Conservation (phyloP, 768 basidiomycete genomes). For the Crepidotus variabilis region DNA sequence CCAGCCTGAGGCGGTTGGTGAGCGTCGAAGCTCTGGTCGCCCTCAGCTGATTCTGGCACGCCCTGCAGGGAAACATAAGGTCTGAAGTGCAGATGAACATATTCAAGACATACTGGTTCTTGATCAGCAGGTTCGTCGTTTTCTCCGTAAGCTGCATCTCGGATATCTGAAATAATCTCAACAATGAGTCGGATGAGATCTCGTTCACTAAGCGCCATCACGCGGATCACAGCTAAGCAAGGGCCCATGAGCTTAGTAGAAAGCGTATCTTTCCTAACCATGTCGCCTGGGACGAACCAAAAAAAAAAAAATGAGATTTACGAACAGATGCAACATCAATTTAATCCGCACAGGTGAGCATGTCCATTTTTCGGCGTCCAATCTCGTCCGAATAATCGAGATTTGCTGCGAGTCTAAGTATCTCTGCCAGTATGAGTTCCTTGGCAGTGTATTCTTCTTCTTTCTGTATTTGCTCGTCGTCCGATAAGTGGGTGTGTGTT, state of each 20-base stretch:
- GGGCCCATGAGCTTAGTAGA: conserved; percentile 66
- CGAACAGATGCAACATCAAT: background rate
- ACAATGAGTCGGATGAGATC: conserved; percentile 88
- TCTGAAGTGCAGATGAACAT: background rate
- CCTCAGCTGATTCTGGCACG: background rate
- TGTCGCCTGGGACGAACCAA: conserved; percentile 51
- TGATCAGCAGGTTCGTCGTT: conserved; percentile 28
- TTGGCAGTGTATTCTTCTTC: conserved; percentile 48
- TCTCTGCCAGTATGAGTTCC: conserved; percentile 75
- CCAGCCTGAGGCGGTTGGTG: conserved; percentile 22
- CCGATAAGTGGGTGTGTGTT: conserved; percentile 19
- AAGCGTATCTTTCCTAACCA: conserved; percentile 70
- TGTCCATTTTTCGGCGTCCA: conserved; percentile 84
- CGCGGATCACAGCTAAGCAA: conserved; percentile 81
- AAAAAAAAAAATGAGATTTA: background rate
- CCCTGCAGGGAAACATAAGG: background rate
- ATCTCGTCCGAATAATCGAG: conserved; percentile 92
- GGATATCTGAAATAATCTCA: conserved; percentile 79
- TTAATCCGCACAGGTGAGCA: conserved; percentile 66
- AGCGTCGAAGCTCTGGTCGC: conserved; percentile 18
- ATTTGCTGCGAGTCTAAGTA: conserved; percentile 73
- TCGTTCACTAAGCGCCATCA: conserved; percentile 67
- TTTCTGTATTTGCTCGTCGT: conserved; percentile 32
- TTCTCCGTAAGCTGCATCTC: conserved; percentile 42
- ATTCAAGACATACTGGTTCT: conserved; percentile 5